A percentile compares a stretch with the other conserved stretches of the same genome.
These are phyloP conservation scores for Botrytis paeoniae DNA, from an alignment of 2,329 filamentous ascomycete species.

Conservation along the genomic window DNA sequence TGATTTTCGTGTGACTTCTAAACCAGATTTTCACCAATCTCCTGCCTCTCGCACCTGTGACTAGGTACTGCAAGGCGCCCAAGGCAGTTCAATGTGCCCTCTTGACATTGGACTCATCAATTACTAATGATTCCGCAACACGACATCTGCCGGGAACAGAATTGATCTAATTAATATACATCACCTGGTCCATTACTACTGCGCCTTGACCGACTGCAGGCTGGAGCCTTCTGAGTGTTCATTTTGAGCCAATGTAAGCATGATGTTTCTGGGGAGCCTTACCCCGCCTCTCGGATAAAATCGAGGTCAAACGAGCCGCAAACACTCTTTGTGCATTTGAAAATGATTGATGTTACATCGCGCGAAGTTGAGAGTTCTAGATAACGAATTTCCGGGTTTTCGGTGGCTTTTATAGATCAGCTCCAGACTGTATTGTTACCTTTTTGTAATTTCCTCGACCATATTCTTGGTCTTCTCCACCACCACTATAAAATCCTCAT, in stretches of 20 bases:
- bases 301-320: neutral
- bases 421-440: neutral
- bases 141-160: neutral
- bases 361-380: neutral
- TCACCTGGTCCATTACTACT: neutral
- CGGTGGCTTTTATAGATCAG: neutral
- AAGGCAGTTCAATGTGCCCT: neutral
- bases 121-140: neutral
- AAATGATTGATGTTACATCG: neutral
- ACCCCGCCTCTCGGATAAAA: neutral
- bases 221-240: neutral
- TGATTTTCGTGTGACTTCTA: neutral
- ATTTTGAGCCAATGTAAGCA: neutral
- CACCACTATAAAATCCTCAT: constrained; percentile 9
- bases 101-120: neutral
- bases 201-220: neutral
- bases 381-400: neutral
- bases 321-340: neutral
- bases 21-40: neutral
- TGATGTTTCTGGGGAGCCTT: neutral
- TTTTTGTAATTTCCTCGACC: neutral
- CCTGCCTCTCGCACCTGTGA: neutral
- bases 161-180: neutral
- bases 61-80: neutral
- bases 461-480: neutral